Percentiles rank a stretch among this genome's conserved stretches.
phyloP scores from a whole-genome alignment of 805 yeast species.

The Yarrowia deformans region DNA sequence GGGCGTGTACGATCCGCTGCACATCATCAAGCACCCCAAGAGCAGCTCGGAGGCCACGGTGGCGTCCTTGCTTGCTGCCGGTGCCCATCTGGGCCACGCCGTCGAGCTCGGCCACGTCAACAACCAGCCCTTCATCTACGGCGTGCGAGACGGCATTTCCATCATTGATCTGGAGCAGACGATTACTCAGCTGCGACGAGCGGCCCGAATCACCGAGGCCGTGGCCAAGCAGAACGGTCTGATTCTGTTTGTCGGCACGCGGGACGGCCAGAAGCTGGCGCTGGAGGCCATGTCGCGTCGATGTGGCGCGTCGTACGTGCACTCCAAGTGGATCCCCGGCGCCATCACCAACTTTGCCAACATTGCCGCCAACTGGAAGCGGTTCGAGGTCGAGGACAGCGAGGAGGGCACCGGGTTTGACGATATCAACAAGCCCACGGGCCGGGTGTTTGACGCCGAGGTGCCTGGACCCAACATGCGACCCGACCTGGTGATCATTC shows the following conservation, averaged over 20 bases:
- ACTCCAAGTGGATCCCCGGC: constrained; percentile 93
- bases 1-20: constrained; percentile 73
- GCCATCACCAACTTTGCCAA: constrained; percentile 84
- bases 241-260: constrained; percentile 83
- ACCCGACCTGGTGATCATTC: constrained; percentile 86
- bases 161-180: constrained; percentile 91
- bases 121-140: constrained; percentile 86
- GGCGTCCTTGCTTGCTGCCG: constrained; percentile 82
- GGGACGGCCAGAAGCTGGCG: constrained; percentile 75
- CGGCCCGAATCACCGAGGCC: constrained; percentile 83
- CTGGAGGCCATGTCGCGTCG: constrained; percentile 82
- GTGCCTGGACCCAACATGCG: constrained; percentile 63
- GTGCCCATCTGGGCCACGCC: constrained; percentile 95
- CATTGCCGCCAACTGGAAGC: constrained; percentile 64
- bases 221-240: constrained; percentile 86
- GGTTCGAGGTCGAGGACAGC: constrained; percentile 77
- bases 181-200: constrained; percentile 73
- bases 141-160: constrained; percentile 88
- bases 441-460: constrained; percentile 50
- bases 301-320: constrained; percentile 79
- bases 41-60: constrained; percentile 65
- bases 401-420: constrained; percentile 52
- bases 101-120: constrained; percentile 70
- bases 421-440: constrained; percentile 56
- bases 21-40: constrained; percentile 67